Conservation (phyloP, 2,329 filamentous ascomycete species). For the Pseudofabraea citricarpa region DNA sequence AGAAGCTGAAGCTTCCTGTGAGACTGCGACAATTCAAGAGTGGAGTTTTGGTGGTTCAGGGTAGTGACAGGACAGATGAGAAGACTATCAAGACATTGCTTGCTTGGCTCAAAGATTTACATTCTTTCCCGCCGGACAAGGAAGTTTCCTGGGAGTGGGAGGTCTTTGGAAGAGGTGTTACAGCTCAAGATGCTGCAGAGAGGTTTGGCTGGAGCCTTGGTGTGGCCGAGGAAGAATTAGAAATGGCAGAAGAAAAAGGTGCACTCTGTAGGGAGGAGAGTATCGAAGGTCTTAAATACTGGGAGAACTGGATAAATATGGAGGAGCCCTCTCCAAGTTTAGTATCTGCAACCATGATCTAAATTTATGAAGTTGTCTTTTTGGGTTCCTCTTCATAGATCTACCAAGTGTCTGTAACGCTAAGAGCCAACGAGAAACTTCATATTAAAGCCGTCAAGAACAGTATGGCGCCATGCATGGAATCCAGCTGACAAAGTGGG, state of each 20-base stretch:
- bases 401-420: too few species aligned
- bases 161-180: slow-evolving; percentile 77
- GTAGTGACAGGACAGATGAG: slow-evolving; percentile 82
- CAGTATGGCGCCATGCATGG: too few species aligned
- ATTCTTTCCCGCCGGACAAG: slow-evolving; percentile 58
- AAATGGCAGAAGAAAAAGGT: slow-evolving; percentile 94
- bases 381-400: too few species aligned
- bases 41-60: slow-evolving; percentile 90
- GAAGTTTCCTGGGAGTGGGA: slow-evolving; percentile 72
- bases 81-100: slow-evolving; percentile 76
- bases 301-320: slow-evolving; percentile 61
- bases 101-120: slow-evolving; percentile 72
- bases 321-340: neutral
- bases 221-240: slow-evolving; percentile 88
- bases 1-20: slow-evolving; percentile 79
- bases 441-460: too few species aligned
- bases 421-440: too few species aligned
- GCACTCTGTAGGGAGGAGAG: slow-evolving; percentile 86
- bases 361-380: too few species aligned
- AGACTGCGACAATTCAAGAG: slow-evolving; percentile 85
- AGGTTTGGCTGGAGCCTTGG: slow-evolving; percentile 96
- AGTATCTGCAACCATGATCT: too few species aligned
- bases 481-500: neutral
- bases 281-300: slow-evolving; percentile 86
- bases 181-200: slow-evolving; percentile 83